Percentiles rank a stretch among this genome's conserved stretches.
Evolutionary conservation across 148 eudicot species (phyloP).

Genomic region (Chenopodium suecicum): DNA sequence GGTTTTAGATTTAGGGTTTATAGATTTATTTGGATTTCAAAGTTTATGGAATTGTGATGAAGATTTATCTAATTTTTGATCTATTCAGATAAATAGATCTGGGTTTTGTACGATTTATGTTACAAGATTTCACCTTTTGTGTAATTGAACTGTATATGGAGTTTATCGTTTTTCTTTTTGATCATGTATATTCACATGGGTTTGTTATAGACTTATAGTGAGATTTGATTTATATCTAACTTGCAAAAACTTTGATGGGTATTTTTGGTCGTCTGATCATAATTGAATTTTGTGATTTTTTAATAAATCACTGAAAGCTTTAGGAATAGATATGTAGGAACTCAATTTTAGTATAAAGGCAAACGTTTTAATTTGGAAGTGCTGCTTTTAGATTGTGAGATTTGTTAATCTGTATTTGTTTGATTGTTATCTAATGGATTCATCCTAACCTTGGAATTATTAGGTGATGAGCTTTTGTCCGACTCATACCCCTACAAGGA

Average conservation of each 20-base stretch:
- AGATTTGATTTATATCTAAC: background rate
- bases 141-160: background rate
- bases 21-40: background rate
- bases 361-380: no score
- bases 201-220: background rate
- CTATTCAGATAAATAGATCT: background rate
- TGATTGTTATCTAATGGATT: background rate
- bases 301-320: no score
- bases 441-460: background rate
- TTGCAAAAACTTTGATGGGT: background rate
- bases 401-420: background rate
- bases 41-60: background rate
- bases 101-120: background rate
- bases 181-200: background rate
- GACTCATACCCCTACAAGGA: conserved; percentile 87
- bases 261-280: no score
- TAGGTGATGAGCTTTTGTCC: conserved; percentile 88
- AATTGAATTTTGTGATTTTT: no score
- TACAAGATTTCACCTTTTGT: background rate
- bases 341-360: no score
- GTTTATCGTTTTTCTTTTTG: background rate
- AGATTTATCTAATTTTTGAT: background rate
- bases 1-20: background rate
- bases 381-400: no score
- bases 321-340: no score